Percentiles rank a stretch among this genome's conserved stretches.
Conservation (phyloP, 2,329 filamentous ascomycete species). For the Exophiala mesophila region DNA sequence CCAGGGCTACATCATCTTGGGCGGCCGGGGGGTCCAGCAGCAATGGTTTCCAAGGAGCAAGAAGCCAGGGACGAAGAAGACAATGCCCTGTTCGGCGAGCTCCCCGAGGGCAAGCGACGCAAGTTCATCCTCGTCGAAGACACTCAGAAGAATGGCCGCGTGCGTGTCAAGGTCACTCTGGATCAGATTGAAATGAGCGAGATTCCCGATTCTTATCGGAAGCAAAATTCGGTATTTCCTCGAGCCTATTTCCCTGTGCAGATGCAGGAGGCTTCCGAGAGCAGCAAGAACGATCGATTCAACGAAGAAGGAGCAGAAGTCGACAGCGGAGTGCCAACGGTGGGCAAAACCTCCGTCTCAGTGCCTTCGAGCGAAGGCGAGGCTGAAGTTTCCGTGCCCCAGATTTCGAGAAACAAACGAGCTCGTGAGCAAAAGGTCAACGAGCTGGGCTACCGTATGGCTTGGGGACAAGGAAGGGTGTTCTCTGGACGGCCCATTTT, state of each 20-base stretch:
- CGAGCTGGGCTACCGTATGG: constrained; percentile 90
- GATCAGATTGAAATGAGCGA: constrained; percentile 91
- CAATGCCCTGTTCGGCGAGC: constrained; percentile 74
- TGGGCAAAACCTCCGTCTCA: constrained; percentile 52
- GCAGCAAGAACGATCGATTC: constrained; percentile 63
- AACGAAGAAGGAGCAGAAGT: constrained; percentile 63
- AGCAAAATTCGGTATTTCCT: constrained; percentile 82
- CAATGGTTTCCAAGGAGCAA: constrained; percentile 26
- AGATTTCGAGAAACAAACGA: constrained; percentile 63
- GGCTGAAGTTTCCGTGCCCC: constrained; percentile 68
- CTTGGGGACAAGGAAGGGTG: constrained; percentile 89
- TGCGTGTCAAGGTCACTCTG: constrained; percentile 88
- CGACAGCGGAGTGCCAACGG: constrained; percentile 32
- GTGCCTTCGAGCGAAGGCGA: constrained; percentile 64
- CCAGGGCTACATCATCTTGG: constrained; percentile 47
- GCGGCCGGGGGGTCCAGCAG: constrained; percentile 22
- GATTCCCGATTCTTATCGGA: constrained; percentile 92
- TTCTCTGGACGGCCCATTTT: constrained; percentile 85
- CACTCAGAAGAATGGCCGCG: constrained; percentile 69
- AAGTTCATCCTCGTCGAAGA: constrained; percentile 98
- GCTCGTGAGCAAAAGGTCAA: constrained; percentile 86
- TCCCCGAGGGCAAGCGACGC: constrained; percentile 84
- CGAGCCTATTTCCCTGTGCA: constrained; percentile 88
- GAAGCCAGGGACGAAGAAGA: constrained; percentile 45
- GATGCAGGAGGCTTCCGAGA: constrained; percentile 81